Evolutionary conservation across 1,284 basidiomycete genomes (phyloP).

Genomic region (Wallemia mellicola): DNA sequence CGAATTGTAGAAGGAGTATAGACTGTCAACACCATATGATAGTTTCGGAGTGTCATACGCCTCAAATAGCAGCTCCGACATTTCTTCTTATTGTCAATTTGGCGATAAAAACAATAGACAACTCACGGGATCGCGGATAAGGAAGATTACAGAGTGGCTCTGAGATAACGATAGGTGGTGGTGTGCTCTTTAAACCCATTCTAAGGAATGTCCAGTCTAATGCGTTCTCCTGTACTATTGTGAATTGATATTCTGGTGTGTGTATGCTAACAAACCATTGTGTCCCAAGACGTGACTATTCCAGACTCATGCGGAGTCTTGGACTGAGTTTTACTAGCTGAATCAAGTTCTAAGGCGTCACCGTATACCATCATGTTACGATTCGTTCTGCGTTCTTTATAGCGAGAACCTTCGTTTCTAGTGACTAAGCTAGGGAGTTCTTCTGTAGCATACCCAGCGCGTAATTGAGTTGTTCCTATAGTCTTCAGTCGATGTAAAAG

Average conservation of each 20-base stretch:
- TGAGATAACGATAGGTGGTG: slow-evolving; percentile 2
- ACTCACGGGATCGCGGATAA: slow-evolving; percentile 6
- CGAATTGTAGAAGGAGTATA: slow-evolving; percentile 50
- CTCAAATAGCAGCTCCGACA: slow-evolving; percentile 90
- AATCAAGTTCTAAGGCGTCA: slow-evolving; percentile 50
- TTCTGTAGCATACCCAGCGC: slow-evolving; percentile 47
- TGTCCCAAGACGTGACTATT: slow-evolving; percentile 59
- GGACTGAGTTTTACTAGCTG: slow-evolving; percentile 41
- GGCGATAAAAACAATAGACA: background rate
- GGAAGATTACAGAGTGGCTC: background rate
- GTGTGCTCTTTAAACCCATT: slow-evolving; percentile 35
- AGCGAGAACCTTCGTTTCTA: slow-evolving; percentile 47
- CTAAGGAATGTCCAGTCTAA: slow-evolving; percentile 73
- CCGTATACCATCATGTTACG: slow-evolving; percentile 54
- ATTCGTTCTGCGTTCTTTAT: slow-evolving; percentile 59
- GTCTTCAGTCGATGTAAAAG: no score
- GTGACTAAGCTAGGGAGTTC: slow-evolving; percentile 24
- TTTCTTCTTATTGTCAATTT: slow-evolving; percentile 24
- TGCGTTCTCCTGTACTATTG: slow-evolving; percentile 52
- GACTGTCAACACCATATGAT: slow-evolving; percentile 62
- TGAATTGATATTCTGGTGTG: background rate
- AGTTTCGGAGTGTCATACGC: slow-evolving; percentile 63
- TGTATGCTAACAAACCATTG: slow-evolving; percentile 31
- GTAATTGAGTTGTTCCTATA: slow-evolving; percentile 39
- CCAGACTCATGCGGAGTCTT: slow-evolving; percentile 71